A percentile compares a stretch with the other conserved stretches of the same genome.
Conservation (phyloP, 371 early-diverging fungal genomes). For the Mortierella polycephala region DNA sequence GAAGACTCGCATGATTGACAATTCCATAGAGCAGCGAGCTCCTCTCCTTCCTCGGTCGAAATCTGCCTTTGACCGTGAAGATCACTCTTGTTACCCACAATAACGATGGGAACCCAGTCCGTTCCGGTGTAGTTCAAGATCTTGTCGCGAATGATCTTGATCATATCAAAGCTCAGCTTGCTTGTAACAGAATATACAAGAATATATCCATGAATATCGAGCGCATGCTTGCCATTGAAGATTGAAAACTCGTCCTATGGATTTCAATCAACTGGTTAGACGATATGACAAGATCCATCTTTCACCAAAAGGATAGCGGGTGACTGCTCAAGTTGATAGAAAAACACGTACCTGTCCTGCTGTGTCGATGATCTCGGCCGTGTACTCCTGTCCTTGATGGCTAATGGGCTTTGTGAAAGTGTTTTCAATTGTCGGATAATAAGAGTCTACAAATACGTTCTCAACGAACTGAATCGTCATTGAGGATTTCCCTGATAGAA, state of each 20-base stretch:
- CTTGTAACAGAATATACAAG: slow-evolving; percentile 94
- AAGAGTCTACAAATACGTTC: slow-evolving; percentile 91
- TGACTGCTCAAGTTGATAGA: background rate
- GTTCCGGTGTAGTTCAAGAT: slow-evolving; percentile 93
- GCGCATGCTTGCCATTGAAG: slow-evolving; percentile 87
- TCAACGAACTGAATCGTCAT: slow-evolving; percentile 95
- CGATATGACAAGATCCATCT: background rate
- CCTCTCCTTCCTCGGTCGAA: slow-evolving; percentile 79
- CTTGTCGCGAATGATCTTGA: slow-evolving; percentile 92
- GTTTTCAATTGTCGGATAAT: slow-evolving; percentile 96
- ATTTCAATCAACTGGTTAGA: background rate
- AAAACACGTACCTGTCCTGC: slow-evolving; percentile 86
- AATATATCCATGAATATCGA: slow-evolving; percentile 94
- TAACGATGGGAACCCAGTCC: slow-evolving; percentile 89
- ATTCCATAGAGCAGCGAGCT: slow-evolving; percentile 82
- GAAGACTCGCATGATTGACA: slow-evolving; percentile 91
- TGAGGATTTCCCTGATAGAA: slow-evolving; percentile 82
- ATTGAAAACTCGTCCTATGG: slow-evolving; percentile 93
- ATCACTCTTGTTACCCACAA: slow-evolving; percentile 96
- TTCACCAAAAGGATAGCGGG: background rate
- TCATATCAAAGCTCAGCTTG: slow-evolving; percentile 88
- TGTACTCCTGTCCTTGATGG: slow-evolving; percentile 86
- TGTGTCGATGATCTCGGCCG: slow-evolving; percentile 94
- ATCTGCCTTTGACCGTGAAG: slow-evolving; percentile 86
- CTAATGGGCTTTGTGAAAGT: slow-evolving; percentile 89